Evolutionary conservation across 495 filamentous ascomycete species (phyloP).

Genomic region (Mycothermus thermophilus): DNA sequence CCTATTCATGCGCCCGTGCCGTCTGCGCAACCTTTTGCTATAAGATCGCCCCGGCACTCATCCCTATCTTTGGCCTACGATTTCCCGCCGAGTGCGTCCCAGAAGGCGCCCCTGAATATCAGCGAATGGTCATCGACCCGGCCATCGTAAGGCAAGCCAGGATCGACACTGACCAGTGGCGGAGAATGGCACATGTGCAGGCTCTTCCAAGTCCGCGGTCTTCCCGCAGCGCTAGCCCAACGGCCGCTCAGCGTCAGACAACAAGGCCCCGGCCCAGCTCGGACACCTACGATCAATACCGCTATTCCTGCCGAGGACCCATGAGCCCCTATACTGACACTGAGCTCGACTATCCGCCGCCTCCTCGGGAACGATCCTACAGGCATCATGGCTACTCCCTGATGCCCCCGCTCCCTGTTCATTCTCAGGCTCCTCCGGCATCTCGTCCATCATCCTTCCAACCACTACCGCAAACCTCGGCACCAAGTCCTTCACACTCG

Average conservation of each 20-base stretch:
- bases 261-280: slow-evolving; percentile 1
- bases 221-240: slow-evolving; percentile 8
- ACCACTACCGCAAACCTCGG: not conserved
- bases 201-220: slow-evolving; percentile 2
- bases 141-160: slow-evolving; percentile 43
- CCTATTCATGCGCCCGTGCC: slow-evolving; percentile 68
- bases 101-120: slow-evolving; percentile 41
- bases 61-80: slow-evolving; percentile 71
- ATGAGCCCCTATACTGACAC: slow-evolving; percentile 25
- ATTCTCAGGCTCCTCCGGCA: too few species aligned
- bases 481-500: not conserved
- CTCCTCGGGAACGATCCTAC: not conserved
- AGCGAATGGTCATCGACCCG: slow-evolving; percentile 53
- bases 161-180: slow-evolving; percentile 32
- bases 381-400: not conserved
- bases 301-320: slow-evolving; percentile 3
- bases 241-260: slow-evolving; percentile 1
- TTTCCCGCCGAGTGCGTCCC: slow-evolving; percentile 63
- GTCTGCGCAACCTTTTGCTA: slow-evolving; percentile 80
- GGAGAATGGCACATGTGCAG: not conserved
- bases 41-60: slow-evolving; percentile 67
- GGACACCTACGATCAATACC: slow-evolving; percentile 2
- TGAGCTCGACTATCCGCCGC: slow-evolving; percentile 24
- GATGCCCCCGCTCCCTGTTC: not conserved
- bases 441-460: not conserved